Percentiles rank a stretch among this genome's conserved stretches.
Conservation (phyloP, 179 eudicot genomes). For the Carnegiea gigantea region DNA sequence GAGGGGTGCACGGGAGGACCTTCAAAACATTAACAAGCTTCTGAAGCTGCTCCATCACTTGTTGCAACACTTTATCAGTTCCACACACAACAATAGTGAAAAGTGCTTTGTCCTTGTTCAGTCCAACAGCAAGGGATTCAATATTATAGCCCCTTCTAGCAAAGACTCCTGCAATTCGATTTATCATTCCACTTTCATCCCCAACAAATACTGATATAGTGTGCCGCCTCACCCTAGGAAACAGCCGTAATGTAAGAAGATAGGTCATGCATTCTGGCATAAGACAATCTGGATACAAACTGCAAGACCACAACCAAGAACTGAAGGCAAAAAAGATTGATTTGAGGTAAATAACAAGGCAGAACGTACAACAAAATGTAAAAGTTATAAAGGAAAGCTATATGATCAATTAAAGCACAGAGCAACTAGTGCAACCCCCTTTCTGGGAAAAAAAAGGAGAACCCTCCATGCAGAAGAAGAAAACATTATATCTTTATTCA, state of each 20-base stretch:
- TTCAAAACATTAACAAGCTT: conserved; percentile 88
- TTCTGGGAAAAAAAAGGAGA: background rate
- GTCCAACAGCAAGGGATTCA: conserved; percentile 97
- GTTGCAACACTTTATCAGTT: conserved; percentile 70
- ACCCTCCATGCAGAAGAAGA: background rate
- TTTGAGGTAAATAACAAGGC: background rate
- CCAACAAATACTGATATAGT: conserved; percentile 93
- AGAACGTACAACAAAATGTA: background rate
- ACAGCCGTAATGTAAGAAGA: background rate
- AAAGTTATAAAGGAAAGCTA: background rate
- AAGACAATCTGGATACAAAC: background rate
- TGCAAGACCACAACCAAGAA: conserved; percentile 4
- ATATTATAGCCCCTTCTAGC: conserved; percentile 92
- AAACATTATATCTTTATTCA: background rate
- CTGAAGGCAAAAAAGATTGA: background rate
- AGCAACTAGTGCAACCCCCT: background rate
- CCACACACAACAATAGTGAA: conserved; percentile 93
- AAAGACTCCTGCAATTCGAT: conserved; percentile 92
- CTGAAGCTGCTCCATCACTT: conserved; percentile 88
- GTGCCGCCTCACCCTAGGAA: conserved; percentile 63
- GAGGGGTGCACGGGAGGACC: conserved; percentile 35
- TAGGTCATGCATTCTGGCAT: background rate
- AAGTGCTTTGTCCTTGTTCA: conserved; percentile 91
- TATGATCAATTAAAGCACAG: background rate
- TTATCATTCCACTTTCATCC: conserved; percentile 96